Evolutionary conservation across 1,139 yeast species (phyloP), one percentile per base, ranked within the genome.

Genomic region (Candida tunisiensis): DNA sequence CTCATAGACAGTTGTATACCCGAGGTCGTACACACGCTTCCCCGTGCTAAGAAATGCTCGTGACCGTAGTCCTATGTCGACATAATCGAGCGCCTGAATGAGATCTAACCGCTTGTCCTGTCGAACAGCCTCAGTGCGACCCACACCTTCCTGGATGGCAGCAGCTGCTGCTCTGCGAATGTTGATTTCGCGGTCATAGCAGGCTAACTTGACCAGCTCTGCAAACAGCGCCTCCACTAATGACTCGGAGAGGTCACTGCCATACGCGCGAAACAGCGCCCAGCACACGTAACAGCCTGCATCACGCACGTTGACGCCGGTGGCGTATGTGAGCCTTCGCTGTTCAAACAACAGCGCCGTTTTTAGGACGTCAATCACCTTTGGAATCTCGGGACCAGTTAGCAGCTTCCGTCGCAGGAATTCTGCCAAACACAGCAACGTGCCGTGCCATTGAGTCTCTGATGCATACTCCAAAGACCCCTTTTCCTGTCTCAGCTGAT

Each of bases 91-190:
- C 1, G 59, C 35, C 33, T 78, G 82, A 23, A 82, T 64, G 8
- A 79, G 45, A 13, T 50, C 52, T 14, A 83, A 63, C n/a, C 48
- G 51, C 6, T 41, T 32, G 28, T 36, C 41, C 10, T 37, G 36
- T 14, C 28, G 40, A 39, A 48, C 24, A 30, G 39, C 40, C 5
- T 79, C 79, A 43, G 71, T 73, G 24, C 95, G 55, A 0, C 96
- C 96, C 3, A 80, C 48, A 7, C 78, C 62, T 42, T 85, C 96
- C 45, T 85, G 95, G 3, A 82, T 43, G 0, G 92, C 91, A 0
- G 95, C 93, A 8, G 82, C 60, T 0, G 85, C 75, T 18, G 95
- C 88, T 31, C 92, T 59, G 32, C 94, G 58, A 9, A 83, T 66
- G 31, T 73, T 61, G 16, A 80, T 56, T 30, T 83, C 94, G 15